These are phyloP conservation scores for Musa itinerans DNA, from an alignment of 176 grass and related monocot species.

Conservation along the genomic window DNA sequence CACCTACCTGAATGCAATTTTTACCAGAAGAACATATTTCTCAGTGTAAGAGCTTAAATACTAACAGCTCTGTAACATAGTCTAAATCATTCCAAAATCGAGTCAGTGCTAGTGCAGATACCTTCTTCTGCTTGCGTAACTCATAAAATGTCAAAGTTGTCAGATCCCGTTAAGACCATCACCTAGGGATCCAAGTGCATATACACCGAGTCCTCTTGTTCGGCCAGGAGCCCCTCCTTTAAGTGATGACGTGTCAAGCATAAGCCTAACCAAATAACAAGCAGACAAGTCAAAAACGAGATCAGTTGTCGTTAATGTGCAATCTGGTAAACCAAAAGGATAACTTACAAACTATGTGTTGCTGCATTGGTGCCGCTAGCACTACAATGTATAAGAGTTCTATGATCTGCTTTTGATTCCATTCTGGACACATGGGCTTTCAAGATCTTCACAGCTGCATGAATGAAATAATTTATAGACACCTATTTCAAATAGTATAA, in stretches of 20 bases:
- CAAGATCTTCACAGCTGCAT: conserved; percentile 32
- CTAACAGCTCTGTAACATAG: neutral
- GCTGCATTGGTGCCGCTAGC: conserved; percentile 33
- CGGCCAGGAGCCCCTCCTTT: conserved; percentile 66
- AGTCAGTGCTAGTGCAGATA: neutral
- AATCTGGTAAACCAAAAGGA: neutral
- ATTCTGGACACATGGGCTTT: conserved; percentile 10
- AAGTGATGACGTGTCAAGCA: conserved; percentile 44
- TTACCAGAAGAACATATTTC: neutral
- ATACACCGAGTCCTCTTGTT: conserved; percentile 49
- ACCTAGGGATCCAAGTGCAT: neutral
- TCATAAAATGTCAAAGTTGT: conserved; percentile 8
- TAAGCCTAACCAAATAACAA: conserved; percentile 23
- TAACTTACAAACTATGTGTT: conserved; percentile 36
- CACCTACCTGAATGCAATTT: neutral
- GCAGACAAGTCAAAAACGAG: neutral
- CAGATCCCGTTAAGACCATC: neutral
- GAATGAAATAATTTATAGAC: conserved; percentile 5
- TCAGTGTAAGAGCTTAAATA: neutral
- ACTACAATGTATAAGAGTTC: conserved; percentile 58
- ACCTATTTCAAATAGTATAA: neutral
- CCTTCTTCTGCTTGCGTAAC: neutral
- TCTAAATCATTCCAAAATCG: neutral
- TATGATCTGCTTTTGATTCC: conserved; percentile 38
- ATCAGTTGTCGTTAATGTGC: conserved; percentile 14